A percentile compares a stretch with the other conserved stretches of the same genome.
phyloP scores from a whole-genome alignment of 1,284 basidiomycete species.

The Marasmius fiardii region DNA sequence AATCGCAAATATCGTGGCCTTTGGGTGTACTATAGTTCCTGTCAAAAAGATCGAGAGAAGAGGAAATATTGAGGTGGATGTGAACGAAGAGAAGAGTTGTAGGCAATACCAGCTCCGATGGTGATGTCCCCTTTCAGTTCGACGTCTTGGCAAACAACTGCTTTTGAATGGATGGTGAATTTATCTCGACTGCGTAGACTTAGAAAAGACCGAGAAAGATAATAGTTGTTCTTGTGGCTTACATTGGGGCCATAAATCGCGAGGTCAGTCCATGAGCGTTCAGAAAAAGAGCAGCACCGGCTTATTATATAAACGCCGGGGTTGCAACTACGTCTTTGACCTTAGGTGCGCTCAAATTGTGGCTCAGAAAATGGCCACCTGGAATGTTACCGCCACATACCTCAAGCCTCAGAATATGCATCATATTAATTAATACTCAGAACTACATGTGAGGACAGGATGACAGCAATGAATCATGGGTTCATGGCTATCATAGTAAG shows the following conservation, averaged over 20 bases:
- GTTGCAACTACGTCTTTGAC: no score
- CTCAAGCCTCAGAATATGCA: no score
- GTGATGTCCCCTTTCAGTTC: slow-evolving; percentile 89
- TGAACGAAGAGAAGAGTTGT: neutral
- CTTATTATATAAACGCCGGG: no score
- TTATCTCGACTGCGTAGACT: slow-evolving; percentile 58
- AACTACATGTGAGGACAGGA: no score
- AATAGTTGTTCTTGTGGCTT: slow-evolving; percentile 9
- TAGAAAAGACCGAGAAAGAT: neutral
- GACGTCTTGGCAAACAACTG: slow-evolving; percentile 84
- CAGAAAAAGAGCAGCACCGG: neutral
- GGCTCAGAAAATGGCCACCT: no score
- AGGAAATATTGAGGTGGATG: neutral
- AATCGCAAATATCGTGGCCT: slow-evolving; percentile 86
- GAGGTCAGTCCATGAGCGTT: neutral
- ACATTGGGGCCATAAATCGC: slow-evolving; percentile 28
- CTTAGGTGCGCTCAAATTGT: no score
- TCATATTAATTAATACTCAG: no score
- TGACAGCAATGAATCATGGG: no score
- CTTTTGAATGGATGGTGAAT: slow-evolving; percentile 76
- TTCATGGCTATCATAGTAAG: no score
- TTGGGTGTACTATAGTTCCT: slow-evolving; percentile 92
- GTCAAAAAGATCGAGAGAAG: neutral
- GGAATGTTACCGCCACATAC: no score
- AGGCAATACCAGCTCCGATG: slow-evolving; percentile 74